These are phyloP conservation scores for Allium sativum DNA, from an alignment of 106 monocot genomes.

Conservation along the genomic window DNA sequence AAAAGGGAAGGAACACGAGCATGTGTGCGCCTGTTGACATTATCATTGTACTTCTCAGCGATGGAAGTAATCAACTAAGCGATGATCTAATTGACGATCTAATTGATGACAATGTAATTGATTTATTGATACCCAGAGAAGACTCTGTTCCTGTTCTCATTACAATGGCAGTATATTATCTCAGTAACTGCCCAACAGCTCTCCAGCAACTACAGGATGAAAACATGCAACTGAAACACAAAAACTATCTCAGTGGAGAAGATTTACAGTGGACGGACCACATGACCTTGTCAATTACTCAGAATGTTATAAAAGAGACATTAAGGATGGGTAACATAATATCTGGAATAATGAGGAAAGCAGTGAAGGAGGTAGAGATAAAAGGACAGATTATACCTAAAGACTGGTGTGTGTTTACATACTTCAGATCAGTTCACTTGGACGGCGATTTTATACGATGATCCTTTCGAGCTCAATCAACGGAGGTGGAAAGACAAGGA, in stretches of 20 bases:
- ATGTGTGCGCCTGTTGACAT: constrained; percentile 18
- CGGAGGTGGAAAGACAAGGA: constrained; percentile 95
- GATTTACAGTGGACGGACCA: constrained; percentile 59
- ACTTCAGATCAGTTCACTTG: constrained; percentile 87
- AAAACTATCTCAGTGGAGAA: constrained; percentile 18
- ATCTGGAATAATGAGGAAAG: constrained; percentile 74
- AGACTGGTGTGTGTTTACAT: constrained; percentile 84
- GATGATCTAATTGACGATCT: constrained; percentile 27
- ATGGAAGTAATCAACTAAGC: constrained; percentile 38
- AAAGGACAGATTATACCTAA: constrained; percentile 84
- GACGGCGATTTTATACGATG: constrained; percentile 46
- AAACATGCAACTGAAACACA: constrained; percentile 49
- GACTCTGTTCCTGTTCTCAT: constrained; percentile 77
- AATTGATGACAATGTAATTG: constrained; percentile 52
- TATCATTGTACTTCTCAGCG: constrained; percentile 37
- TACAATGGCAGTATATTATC: constrained; percentile 68
- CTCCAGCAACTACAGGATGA: constrained; percentile 71
- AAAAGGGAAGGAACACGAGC: constrained; percentile 30
- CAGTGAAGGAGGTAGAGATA: constrained; percentile 58
- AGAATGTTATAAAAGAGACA: constrained; percentile 74
- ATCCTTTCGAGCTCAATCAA: constrained; percentile 67
- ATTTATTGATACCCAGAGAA: constrained; percentile 5
- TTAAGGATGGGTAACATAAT: constrained; percentile 86
- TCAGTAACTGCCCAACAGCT: constrained; percentile 66
- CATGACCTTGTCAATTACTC: constrained; percentile 76